phyloP scores from a whole-genome alignment of 1,284 basidiomycete genomes.

The Coniferiporia sulphurascens region DNA sequence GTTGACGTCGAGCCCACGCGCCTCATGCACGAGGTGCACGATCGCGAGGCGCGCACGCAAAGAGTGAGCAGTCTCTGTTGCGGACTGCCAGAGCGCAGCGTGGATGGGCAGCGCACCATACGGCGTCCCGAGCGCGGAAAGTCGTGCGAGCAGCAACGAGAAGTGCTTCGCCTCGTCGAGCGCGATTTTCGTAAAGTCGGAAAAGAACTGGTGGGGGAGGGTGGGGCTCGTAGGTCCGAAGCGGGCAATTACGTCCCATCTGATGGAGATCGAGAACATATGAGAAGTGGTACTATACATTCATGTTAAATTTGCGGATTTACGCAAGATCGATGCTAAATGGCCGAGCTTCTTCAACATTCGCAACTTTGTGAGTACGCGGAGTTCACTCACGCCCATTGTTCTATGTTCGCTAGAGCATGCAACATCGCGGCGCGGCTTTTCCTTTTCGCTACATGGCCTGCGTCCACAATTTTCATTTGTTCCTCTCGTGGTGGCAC shows the following conservation, averaged over 20 bases:
- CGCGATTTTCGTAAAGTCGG: slow-evolving; percentile 77
- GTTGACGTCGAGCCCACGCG: slow-evolving; percentile 83
- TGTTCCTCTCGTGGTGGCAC: slow-evolving; percentile 62
- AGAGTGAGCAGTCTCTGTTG: slow-evolving; percentile 65
- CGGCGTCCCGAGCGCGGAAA: slow-evolving; percentile 60
- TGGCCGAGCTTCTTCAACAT: too few relatives aligned
- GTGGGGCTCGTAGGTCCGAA: slow-evolving; percentile 59
- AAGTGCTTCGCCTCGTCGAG: slow-evolving; percentile 86
- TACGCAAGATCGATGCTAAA: slow-evolving; percentile 70
- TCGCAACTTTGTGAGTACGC: slow-evolving; percentile 20
- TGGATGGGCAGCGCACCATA: slow-evolving; percentile 77
- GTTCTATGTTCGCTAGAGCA: slow-evolving; percentile 86
- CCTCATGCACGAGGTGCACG: slow-evolving; percentile 88
- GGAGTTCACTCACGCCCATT: slow-evolving; percentile 71
- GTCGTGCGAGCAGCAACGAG: slow-evolving; percentile 51
- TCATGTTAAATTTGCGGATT: slow-evolving; percentile 26
- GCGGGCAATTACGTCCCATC: slow-evolving; percentile 83
- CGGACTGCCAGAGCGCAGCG: slow-evolving; percentile 80
- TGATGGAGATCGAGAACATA: slow-evolving; percentile 23
- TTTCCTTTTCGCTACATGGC: slow-evolving; percentile 57
- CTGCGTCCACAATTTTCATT: slow-evolving; percentile 57
- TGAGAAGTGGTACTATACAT: neutral
- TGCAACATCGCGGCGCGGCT: slow-evolving; percentile 74
- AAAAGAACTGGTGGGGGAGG: slow-evolving; percentile 71
- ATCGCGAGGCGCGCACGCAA: slow-evolving; percentile 78